Percentiles rank a stretch among this genome's conserved stretches.
Evolutionary conservation across 2,329 filamentous ascomycete species (phyloP).

Genomic region (Exophiala dermatitidis): DNA sequence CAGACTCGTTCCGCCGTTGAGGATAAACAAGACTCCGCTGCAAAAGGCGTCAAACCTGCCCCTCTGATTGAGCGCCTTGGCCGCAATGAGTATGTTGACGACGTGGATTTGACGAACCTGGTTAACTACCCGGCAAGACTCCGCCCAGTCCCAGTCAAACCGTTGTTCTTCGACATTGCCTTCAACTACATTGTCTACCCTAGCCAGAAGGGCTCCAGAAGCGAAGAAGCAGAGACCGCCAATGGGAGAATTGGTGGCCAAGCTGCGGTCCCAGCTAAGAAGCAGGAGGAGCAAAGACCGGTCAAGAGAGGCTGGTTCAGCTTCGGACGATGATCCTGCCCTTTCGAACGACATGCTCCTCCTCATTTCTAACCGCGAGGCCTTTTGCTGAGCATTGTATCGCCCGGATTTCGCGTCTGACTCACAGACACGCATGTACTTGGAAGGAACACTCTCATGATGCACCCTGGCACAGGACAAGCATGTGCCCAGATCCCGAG

Average conservation of each 20-base stretch:
- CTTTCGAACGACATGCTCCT: too few species aligned
- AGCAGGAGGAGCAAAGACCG: constrained; percentile 37
- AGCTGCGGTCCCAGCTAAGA: constrained; percentile 28
- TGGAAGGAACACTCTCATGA: too few species aligned
- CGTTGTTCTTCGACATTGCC: constrained; percentile 88
- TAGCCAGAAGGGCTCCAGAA: constrained; percentile 40
- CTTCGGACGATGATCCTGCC: constrained; percentile 44
- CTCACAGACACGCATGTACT: too few species aligned
- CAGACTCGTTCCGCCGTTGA: neutral
- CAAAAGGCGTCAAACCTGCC: constrained; percentile 33
- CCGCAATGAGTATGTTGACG: constrained; percentile 61
- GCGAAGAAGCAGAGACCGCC: constrained; percentile 20
- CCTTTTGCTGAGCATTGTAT: too few species aligned
- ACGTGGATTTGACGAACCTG: constrained; percentile 67
- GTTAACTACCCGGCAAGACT: constrained; percentile 82
- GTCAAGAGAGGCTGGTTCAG: constrained; percentile 72
- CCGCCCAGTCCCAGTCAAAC: constrained; percentile 80
- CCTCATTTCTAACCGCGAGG: too few species aligned
- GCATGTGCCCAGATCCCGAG: too few species aligned
- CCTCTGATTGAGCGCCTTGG: constrained; percentile 69
- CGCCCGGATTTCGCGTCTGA: too few species aligned
- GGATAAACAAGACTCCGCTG: neutral
- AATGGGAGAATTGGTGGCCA: constrained; percentile 30
- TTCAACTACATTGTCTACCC: constrained; percentile 98
- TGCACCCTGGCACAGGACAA: too few species aligned